phyloP scores from a whole-genome alignment of 1,139 yeast species.

The Blastobotrys petasosporus region DNA sequence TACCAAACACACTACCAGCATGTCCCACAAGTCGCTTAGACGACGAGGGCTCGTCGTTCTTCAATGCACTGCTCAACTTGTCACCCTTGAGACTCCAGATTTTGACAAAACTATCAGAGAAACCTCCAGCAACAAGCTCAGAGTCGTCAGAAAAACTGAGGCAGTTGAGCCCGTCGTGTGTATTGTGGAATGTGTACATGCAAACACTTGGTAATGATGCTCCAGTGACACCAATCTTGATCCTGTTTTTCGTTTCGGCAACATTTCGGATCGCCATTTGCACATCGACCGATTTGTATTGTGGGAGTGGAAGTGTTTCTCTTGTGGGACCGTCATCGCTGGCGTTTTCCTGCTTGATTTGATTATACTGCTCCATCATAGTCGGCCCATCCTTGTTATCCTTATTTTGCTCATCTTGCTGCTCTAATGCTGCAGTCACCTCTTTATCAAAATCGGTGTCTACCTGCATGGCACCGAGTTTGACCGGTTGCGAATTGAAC shows the following conservation, averaged over 20 bases:
- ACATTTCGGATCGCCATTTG: constrained; percentile 71
- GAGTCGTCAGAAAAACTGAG: constrained; percentile 83
- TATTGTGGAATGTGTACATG: constrained; percentile 97
- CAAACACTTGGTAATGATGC: constrained; percentile 91
- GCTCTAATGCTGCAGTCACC: constrained; percentile 73
- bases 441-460: constrained; percentile 84
- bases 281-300: constrained; percentile 72
- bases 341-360: constrained; percentile 33
- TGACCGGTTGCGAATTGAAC: constrained; percentile 67
- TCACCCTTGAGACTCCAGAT: constrained; percentile 92
- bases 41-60: constrained; percentile 43
- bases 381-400: constrained; percentile 32
- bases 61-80: constrained; percentile 61
- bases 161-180: constrained; percentile 80
- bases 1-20: constrained; percentile 88
- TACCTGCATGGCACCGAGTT: constrained; percentile 75
- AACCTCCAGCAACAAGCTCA: constrained; percentile 86
- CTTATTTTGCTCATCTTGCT: constrained; percentile 54
- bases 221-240: constrained; percentile 49
- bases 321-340: constrained; percentile 55
- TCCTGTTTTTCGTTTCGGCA: constrained; percentile 73
- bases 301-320: constrained; percentile 78
- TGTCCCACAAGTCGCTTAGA: constrained; percentile 78
- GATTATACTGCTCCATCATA: constrained; percentile 44
- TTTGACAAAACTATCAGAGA: constrained; percentile 84